Evolutionary conservation across 257 asterid genomes (phyloP).

Genomic region (Euphrasia confusa): DNA sequence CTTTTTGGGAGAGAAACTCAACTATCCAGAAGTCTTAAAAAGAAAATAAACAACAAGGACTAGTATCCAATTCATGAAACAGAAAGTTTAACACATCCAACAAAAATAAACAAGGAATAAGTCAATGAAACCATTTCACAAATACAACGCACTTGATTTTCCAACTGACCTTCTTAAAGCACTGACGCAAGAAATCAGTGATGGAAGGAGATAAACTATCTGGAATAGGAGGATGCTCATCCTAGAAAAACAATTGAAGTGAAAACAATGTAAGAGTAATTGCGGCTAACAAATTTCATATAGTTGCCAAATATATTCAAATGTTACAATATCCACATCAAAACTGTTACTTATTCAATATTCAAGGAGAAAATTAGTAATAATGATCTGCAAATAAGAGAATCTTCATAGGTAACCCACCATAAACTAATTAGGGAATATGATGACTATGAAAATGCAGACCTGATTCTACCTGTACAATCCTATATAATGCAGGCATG

Average conservation of each 20-base stretch:
- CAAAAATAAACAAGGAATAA: constrained; percentile 1
- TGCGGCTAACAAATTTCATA: constrained; percentile 16
- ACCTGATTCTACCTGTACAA: constrained; percentile 72
- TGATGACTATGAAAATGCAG: constrained; percentile 13
- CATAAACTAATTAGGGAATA: not conserved
- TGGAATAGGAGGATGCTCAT: constrained; percentile 67
- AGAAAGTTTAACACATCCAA: constrained; percentile 8
- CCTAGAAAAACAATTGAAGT: constrained; percentile 39
- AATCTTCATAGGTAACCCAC: constrained; percentile 15
- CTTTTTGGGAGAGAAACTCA: not conserved
- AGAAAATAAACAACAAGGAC: not conserved
- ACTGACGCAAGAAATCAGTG: constrained; percentile 59
- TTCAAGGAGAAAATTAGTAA: not conserved
- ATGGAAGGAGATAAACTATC: constrained; percentile 56
- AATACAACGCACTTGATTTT: constrained; percentile 13
- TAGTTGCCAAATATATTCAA: constrained; percentile 12
- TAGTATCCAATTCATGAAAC: constrained; percentile 12
- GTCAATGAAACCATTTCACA: constrained; percentile 13
- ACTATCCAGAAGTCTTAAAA: not conserved
- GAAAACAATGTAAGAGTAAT: constrained; percentile 17
- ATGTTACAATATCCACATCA: constrained; percentile 12
- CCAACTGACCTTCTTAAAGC: constrained; percentile 63
- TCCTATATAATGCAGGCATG: constrained; percentile 97
- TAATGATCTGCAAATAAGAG: constrained; percentile 14
- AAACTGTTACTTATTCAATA: not conserved